Evolutionary conservation across 2,329 filamentous ascomycete genomes (phyloP), one percentile per base, ranked within the genome.

Genomic region (Microsporum ferrugineum): DNA sequence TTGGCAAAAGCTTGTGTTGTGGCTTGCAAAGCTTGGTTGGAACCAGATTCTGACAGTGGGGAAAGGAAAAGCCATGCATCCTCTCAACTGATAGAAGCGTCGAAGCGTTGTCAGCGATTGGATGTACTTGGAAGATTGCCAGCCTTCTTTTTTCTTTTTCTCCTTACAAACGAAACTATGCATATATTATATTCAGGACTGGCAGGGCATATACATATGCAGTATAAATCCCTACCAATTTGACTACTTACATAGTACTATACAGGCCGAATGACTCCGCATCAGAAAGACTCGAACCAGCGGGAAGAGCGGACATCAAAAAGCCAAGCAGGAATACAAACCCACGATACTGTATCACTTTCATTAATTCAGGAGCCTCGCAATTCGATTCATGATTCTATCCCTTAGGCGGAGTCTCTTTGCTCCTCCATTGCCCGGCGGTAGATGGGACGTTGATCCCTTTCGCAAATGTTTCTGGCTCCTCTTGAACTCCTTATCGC

Each of bases 1-100:
- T 53, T 53, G 49, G 49, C 49, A 53, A 53, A 53, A 53, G 49
- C 49, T 53, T 53, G 49, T 53, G 12, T 27, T 53, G 49, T 53
- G 49, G 49, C 49, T 47, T 53, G 49, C 49, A 34, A 53, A 53
- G 49, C 49, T 53, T 53, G 10, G 14, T 34, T 33, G 17, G 17
- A 1, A 23, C 17, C 17, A 23, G 17, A 23, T 23, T 23, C 17
- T 23, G 17, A 23, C 17, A 23, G 17, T 1, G 17, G 17, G 17
- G 17, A 23, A 23, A 23, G 17, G 17, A 23, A 23, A 23, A 8
- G 27, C 29, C 49, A 34, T 7, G 49, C 49, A 53, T 53, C 49
- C 29, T 53, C 49, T 33, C 49, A 53, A 23, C 17, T 23, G 17
- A 23, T 23, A 23, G 17, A 23, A 23, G 17, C 17, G 17, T 23